Percentiles rank a stretch among this genome's conserved stretches.
These are phyloP conservation scores for Cordyceps farinosa DNA, from an alignment of 2,329 filamentous ascomycete genomes.

Conservation along the genomic window DNA sequence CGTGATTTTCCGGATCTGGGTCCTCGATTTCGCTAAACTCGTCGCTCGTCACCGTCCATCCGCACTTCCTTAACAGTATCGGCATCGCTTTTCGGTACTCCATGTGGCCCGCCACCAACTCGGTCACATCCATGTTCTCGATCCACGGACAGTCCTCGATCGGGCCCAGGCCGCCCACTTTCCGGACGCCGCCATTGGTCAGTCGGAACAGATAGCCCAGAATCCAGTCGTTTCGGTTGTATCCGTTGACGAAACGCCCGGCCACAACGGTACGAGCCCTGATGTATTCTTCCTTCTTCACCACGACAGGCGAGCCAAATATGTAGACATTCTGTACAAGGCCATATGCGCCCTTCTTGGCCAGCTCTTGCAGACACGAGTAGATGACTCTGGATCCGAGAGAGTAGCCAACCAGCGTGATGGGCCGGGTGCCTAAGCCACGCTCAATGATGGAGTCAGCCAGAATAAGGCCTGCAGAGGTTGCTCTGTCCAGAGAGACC, in stretches of 20 bases:
- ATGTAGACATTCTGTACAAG: conserved; percentile 93
- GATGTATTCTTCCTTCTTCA: conserved; percentile 85
- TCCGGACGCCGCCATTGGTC: conserved; percentile 86
- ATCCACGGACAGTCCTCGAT: conserved; percentile 74
- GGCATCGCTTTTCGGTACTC: conserved; percentile 94
- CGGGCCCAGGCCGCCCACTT: conserved; percentile 76
- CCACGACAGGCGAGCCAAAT: conserved; percentile 88
- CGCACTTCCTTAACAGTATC: conserved; percentile 76
- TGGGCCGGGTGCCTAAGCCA: conserved; percentile 83
- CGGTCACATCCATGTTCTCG: conserved; percentile 86
- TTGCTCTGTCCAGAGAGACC: conserved; percentile 89
- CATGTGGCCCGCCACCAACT: conserved; percentile 89
- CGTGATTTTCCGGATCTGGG: conserved; percentile 90
- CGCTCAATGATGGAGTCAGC: conserved; percentile 91
- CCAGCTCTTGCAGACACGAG: conserved; percentile 82
- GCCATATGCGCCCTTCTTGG: conserved; percentile 77
- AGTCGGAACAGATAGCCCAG: conserved; percentile 92
- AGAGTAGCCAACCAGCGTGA: conserved; percentile 93
- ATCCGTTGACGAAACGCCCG: conserved; percentile 93
- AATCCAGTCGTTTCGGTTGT: conserved; percentile 95
- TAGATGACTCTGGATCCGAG: conserved; percentile 90
- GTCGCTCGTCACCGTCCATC: conserved; percentile 87
- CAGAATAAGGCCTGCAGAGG: conserved; percentile 82
- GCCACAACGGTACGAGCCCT: conserved; percentile 78
- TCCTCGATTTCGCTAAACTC: conserved; percentile 97